Conservation (phyloP, 768 basidiomycete genomes). For the Lactifluus hygrophoroides region DNA sequence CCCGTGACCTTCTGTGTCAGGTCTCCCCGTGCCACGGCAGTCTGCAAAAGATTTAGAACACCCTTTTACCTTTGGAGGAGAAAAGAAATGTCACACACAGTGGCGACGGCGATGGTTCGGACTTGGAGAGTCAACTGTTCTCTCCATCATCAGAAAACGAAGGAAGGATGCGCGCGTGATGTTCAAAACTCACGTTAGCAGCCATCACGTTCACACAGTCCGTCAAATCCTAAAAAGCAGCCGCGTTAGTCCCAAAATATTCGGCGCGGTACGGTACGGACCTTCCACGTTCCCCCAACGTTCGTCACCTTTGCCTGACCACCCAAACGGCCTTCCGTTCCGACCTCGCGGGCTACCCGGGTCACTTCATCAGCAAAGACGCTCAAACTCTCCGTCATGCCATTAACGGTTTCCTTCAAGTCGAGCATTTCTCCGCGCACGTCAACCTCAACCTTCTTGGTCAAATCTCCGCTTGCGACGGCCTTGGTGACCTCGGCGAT, state of each 20-base stretch:
- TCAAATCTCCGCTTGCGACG: constrained; percentile 87
- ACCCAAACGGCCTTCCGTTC: constrained; percentile 91
- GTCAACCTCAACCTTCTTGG: constrained; percentile 87
- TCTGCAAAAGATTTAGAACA: constrained; percentile 32
- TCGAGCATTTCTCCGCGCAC: constrained; percentile 89
- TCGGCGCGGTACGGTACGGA: constrained; percentile 14
- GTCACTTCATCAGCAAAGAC: constrained; percentile 79
- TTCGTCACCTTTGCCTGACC: constrained; percentile 91
- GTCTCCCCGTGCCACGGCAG: constrained; percentile 90
- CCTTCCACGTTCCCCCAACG: constrained; percentile 95
- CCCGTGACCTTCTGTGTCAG: constrained; percentile 89
- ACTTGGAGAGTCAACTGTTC: constrained; percentile 83
- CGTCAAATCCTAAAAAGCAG: constrained; percentile 57
- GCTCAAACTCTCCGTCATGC: constrained; percentile 84
- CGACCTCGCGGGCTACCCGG: constrained; percentile 91
- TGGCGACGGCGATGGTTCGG: constrained; percentile 86
- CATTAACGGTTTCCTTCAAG: constrained; percentile 88
- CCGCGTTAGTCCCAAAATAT: neutral
- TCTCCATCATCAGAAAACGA: neutral
- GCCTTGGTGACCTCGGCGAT: constrained; percentile 94
- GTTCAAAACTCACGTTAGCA: constrained; percentile 53
- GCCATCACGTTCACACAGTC: constrained; percentile 97
- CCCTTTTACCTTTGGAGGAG: constrained; percentile 2
- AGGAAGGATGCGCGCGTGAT: neutral
- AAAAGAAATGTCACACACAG: constrained; percentile 39